A percentile compares a stretch with the other conserved stretches of the same genome.
These are phyloP conservation scores for Groenewaldozyma sp. DNA, from an alignment of 1,139 yeast species.

Conservation along the genomic window DNA sequence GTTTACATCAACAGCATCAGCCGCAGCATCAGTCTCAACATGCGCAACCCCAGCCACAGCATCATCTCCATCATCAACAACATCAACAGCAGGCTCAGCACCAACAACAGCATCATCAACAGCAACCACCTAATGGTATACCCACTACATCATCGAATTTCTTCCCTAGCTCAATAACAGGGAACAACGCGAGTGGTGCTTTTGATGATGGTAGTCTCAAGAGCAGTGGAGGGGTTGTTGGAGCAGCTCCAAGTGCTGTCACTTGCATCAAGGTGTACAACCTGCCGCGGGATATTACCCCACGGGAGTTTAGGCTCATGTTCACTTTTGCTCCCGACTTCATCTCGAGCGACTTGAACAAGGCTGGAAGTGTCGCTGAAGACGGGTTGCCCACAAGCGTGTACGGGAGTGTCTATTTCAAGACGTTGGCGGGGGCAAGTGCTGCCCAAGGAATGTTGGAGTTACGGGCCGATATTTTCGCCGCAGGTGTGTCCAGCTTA, in stretches of 20 bases:
- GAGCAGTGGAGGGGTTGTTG: conserved; percentile 9
- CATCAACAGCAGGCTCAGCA: conserved; percentile 6
- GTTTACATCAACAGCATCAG: not conserved
- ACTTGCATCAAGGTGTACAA: conserved; percentile 40
- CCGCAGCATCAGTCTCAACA: conserved; percentile 2
- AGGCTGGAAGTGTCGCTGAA: conserved; percentile 24
- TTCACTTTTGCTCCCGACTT: conserved; percentile 78
- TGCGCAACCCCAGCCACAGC: conserved; percentile 1
- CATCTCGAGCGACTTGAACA: conserved; percentile 48
- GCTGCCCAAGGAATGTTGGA: conserved; percentile 65
- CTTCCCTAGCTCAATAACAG: not conserved
- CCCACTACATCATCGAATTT: not conserved
- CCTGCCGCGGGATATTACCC: conserved; percentile 62
- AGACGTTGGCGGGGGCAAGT: conserved; percentile 53
- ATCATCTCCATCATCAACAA: conserved; percentile 6
- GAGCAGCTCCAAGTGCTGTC: conserved; percentile 15
- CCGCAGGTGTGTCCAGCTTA: conserved; percentile 5
- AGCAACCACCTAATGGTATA: not conserved
- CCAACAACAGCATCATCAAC: conserved; percentile 4
- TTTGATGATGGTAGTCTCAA: conserved; percentile 3
- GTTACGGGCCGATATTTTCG: conserved; percentile 15
- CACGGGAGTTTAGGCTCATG: conserved; percentile 67
- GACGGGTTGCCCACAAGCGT: conserved; percentile 30
- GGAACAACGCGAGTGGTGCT: not conserved
- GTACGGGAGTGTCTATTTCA: conserved; percentile 54